These are phyloP conservation scores for Mariannaea elegans DNA, from an alignment of 2,329 filamentous ascomycete genomes.

Conservation along the genomic window DNA sequence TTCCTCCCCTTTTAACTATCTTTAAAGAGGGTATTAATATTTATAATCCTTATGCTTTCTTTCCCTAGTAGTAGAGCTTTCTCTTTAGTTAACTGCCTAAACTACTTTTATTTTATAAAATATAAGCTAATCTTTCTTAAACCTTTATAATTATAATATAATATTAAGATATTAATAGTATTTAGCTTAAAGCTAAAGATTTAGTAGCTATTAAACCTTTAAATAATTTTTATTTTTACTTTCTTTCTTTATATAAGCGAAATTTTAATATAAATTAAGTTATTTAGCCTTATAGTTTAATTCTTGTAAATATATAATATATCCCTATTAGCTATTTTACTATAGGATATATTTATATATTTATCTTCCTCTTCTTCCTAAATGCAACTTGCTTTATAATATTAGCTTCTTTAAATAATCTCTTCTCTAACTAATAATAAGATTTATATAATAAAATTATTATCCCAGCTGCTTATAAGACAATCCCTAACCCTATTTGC, in stretches of 20 bases:
- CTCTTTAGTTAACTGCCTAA: slow-evolving; percentile 1
- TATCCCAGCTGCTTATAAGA: not conserved
- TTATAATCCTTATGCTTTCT: slow-evolving; percentile 5
- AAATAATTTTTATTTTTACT: not conserved
- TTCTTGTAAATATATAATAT: not conserved
- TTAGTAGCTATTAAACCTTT: not conserved
- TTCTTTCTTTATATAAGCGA: not conserved
- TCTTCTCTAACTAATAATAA: not conserved
- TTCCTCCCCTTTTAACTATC: not conserved
- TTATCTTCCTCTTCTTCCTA: not conserved
- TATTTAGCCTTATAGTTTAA: not conserved
- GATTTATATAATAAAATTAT: not conserved
- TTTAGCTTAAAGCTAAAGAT: not conserved
- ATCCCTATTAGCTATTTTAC: not conserved
- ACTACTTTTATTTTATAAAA: slow-evolving; percentile 7
- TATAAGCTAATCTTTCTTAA: not conserved
- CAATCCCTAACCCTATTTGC: slow-evolving; percentile 4
- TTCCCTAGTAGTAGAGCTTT: slow-evolving; percentile 9
- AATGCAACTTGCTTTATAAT: not conserved
- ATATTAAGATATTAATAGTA: slow-evolving; percentile 16
- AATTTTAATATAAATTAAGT: not conserved
- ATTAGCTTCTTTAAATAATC: not conserved
- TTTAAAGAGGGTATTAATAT: not conserved
- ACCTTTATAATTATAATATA: not conserved
- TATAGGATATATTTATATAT: not conserved